These are phyloP conservation scores for Phytophthora pistaciae DNA, from an alignment of 352 stramenopile species.

Conservation along the genomic window DNA sequence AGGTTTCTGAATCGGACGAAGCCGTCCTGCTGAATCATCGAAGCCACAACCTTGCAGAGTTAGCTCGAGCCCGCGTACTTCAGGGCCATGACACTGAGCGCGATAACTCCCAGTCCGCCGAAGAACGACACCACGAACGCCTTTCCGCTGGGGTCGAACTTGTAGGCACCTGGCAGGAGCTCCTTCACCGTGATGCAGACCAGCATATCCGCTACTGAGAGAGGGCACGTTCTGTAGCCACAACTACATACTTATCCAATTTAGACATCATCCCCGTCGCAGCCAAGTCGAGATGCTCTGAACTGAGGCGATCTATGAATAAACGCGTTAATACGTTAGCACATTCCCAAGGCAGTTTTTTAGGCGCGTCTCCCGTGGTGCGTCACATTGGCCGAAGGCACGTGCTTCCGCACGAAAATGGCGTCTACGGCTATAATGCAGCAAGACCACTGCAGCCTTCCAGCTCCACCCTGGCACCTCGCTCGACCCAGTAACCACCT, in stretches of 20 bases:
- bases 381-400: background rate
- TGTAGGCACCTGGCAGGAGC: constrained; percentile 91
- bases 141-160: constrained; percentile 90
- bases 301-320: background rate
- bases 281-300: background rate
- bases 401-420: background rate
- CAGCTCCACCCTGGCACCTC: background rate
- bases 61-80: constrained; percentile 70
- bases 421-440: background rate
- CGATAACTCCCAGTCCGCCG: constrained; percentile 90
- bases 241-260: too few species aligned
- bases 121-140: constrained; percentile 90
- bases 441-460: background rate
- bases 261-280: too few species aligned
- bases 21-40: too few species aligned
- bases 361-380: background rate
- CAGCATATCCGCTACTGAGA: too few species aligned
- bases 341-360: background rate
- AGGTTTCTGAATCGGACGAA: background rate
- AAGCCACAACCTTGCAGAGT: background rate
- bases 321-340: background rate
- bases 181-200: constrained; percentile 94
- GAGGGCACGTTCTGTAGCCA: too few species aligned
- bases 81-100: constrained; percentile 90
- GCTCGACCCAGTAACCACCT: constrained; percentile 1